A percentile compares a stretch with the other conserved stretches of the same genome.
Conservation (phyloP, 306 rosid genomes). For the Corylus americana region DNA sequence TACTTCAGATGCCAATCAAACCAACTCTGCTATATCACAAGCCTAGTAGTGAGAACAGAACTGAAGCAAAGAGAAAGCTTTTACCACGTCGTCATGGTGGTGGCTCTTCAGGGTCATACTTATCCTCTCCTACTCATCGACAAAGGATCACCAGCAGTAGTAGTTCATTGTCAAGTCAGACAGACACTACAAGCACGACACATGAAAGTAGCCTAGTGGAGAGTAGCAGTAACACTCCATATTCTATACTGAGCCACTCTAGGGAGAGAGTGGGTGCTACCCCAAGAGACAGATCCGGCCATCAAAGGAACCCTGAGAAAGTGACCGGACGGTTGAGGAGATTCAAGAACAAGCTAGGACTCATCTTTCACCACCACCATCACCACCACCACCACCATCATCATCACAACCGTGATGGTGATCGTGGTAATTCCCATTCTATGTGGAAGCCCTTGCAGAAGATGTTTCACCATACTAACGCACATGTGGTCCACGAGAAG, state of each 20-base stretch:
- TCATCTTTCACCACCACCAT: slow-evolving; percentile 79
- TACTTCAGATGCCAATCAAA: slow-evolving; percentile 32
- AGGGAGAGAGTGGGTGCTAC: slow-evolving; percentile 30
- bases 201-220: slow-evolving; percentile 34
- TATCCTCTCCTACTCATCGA: slow-evolving; percentile 24
- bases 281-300: slow-evolving; percentile 28
- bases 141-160: slow-evolving; percentile 10
- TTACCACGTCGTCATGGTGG: slow-evolving; percentile 20
- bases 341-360: slow-evolving; percentile 65
- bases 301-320: slow-evolving; percentile 23
- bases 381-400: slow-evolving; percentile 61
- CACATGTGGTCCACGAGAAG: slow-evolving; percentile 20
- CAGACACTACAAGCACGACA: slow-evolving; percentile 8
- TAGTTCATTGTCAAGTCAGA: slow-evolving; percentile 22
- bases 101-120: slow-evolving; percentile 24
- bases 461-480: slow-evolving; percentile 35
- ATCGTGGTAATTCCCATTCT: slow-evolving; percentile 17
- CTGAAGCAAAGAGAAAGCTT: slow-evolving; percentile 12
- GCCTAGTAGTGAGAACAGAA: slow-evolving; percentile 4
- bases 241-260: background rate
- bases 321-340: slow-evolving; percentile 47
- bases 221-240: slow-evolving; percentile 18
- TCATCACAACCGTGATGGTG: slow-evolving; percentile 11
- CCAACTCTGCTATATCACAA: slow-evolving; percentile 48
- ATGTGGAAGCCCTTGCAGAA: slow-evolving; percentile 50